Evolutionary conservation across 768 basidiomycete genomes (phyloP).

Genomic region (Xerocomus spinulosus): DNA sequence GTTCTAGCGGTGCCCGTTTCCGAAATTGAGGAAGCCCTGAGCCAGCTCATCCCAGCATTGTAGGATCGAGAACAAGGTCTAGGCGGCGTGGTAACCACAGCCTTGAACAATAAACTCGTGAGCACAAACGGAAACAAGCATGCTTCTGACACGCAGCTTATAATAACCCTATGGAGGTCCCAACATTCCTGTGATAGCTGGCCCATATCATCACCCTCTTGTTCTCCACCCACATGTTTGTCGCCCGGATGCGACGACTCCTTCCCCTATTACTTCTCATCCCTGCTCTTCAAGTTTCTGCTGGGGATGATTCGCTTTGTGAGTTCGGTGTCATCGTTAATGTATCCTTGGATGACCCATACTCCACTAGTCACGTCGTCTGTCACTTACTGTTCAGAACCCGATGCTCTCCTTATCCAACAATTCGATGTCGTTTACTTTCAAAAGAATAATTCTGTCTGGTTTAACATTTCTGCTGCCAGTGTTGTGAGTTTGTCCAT

Average conservation of each 20-base stretch:
- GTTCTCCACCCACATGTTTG: slow-evolving; percentile 44
- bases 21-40: neutral
- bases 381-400: slow-evolving; percentile 81
- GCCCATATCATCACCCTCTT: slow-evolving; percentile 18
- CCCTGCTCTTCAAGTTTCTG: slow-evolving; percentile 38
- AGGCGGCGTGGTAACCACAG: slow-evolving; percentile 20
- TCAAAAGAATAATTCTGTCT: slow-evolving; percentile 63
- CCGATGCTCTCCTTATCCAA: slow-evolving; percentile 73
- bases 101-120: slow-evolving; percentile 29
- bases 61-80: slow-evolving; percentile 19
- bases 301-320: slow-evolving; percentile 60
- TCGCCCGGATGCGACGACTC: slow-evolving; percentile 74
- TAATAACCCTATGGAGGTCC: slow-evolving; percentile 16
- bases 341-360: slow-evolving; percentile 3
- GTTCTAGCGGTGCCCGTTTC: neutral
- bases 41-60: neutral
- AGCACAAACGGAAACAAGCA: slow-evolving; percentile 32
- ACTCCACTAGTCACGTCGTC: slow-evolving; percentile 67
- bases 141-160: slow-evolving; percentile 29
- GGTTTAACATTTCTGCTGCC: slow-evolving; percentile 82
- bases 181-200: slow-evolving; percentile 25
- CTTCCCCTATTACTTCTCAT: slow-evolving; percentile 38
- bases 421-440: slow-evolving; percentile 74
- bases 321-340: slow-evolving; percentile 28
- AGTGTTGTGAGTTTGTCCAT: slow-evolving; percentile 63